phyloP scores from a whole-genome alignment of 78 protist species.

The Dictyostelium purpureum region DNA sequence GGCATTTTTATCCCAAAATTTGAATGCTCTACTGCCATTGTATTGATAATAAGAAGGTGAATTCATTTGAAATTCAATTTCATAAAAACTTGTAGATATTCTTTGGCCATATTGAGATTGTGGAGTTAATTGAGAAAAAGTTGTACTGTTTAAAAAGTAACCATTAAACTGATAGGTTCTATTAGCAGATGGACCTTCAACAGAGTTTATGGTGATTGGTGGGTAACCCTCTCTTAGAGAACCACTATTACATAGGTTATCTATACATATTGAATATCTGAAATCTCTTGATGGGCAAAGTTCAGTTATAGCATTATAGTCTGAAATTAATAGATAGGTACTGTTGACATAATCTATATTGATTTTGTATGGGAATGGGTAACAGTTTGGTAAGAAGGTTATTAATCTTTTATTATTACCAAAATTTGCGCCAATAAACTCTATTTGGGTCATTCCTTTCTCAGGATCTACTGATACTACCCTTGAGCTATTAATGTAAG shows the following conservation, averaged over 20 bases:
- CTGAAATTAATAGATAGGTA: neutral
- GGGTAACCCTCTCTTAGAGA: neutral
- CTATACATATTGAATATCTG: neutral
- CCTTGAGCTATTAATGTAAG: neutral
- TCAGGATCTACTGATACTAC: neutral
- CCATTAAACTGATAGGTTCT: conserved; percentile 4
- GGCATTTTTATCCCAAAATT: conserved; percentile 19
- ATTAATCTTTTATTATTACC: neutral
- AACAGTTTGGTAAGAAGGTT: neutral
- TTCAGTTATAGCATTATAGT: neutral
- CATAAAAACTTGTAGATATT: neutral
- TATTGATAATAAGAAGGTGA: conserved; percentile 3
- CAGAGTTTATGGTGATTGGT: neutral
- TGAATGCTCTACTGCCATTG: neutral
- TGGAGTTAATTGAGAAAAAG: neutral
- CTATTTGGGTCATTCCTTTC: neutral
- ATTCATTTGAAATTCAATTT: neutral
- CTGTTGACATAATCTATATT: neutral
- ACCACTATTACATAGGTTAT: neutral
- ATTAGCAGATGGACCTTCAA: neutral
- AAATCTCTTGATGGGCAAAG: conserved; percentile 1
- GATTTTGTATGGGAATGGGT: neutral
- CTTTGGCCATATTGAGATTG: neutral
- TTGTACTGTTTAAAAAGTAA: conserved; percentile 5
- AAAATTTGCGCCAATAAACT: neutral